Base-by-base conservation (phyloP, 2,329 filamentous ascomycete species). In the Claviceps maximensis region DNA sequence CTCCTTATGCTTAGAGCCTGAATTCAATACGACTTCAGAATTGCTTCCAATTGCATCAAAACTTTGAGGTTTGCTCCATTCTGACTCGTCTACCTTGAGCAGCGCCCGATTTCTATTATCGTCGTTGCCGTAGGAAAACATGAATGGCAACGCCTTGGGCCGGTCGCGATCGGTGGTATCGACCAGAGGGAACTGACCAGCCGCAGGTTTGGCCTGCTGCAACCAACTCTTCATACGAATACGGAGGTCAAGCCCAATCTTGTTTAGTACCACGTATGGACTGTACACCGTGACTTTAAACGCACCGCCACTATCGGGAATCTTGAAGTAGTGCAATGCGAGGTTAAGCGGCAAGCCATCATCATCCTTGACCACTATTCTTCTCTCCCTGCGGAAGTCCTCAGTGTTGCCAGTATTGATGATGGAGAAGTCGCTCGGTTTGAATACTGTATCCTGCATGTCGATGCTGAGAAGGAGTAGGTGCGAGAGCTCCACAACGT, bases 21-120 rank as follows among this genome's bases (percentile, higher is more conserved):
- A 88, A 49, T 86, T 85, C 36, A 98, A 75, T 36, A 93, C 80
- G 38, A 95, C 87, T 60, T 96, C 90, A 17, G 89, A 85, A 0
- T 86, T 89, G 62, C 91, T 97, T 33, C 93, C 93, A 58, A 98
- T 93, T 21, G 93, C 93, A 64, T 98, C 94, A 61, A 98, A 95
- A 76, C 89, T 96, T 66, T 97, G 91, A 0, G 91, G 89, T 65
- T 93, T 95, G 71, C 93, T 97, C 94, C 93, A 98, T 55, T 84
- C 80, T 1, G 93, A 96, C 52, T 94, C 86, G 5, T 86, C 89
- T 42, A 96, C 81, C 69, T 88, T 94, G 55, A 98, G 73, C 46
- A 95, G 73, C 7, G 89, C 89, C 58, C 93, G 83, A 66, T 98
- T 98, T 60, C 89, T 88, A 60, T 87, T 86, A 62, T 98, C 93